phyloP scores from a whole-genome alignment of 805 yeast species.

The Suhomyces sp. region DNA sequence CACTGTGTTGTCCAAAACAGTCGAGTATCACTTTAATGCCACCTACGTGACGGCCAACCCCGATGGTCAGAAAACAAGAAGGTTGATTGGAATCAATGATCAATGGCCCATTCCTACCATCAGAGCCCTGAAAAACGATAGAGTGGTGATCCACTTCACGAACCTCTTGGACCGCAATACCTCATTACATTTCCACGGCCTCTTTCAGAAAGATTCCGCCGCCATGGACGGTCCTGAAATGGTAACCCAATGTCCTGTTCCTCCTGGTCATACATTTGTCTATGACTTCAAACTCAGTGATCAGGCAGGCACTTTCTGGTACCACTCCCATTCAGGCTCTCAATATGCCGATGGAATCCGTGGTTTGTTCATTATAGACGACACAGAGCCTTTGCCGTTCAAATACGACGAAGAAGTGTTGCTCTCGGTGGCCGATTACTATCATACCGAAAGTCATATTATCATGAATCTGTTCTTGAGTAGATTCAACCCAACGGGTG shows the following conservation, averaged over 20 bases:
- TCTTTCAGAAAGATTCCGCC: conserved; percentile 37
- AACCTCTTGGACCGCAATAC: conserved; percentile 37
- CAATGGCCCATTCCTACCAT: conserved; percentile 46
- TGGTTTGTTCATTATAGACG: conserved; percentile 67
- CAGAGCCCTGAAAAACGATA: conserved; percentile 38
- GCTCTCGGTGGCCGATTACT: conserved; percentile 61
- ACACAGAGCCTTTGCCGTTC: conserved; percentile 49
- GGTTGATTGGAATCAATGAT: conserved; percentile 58
- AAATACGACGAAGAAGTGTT: conserved; percentile 61
- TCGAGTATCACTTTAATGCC: conserved; percentile 35
- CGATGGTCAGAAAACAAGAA: conserved; percentile 52
- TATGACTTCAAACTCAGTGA: conserved; percentile 39
- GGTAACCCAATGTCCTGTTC: conserved; percentile 47
- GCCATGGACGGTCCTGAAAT: conserved; percentile 48
- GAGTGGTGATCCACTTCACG: conserved; percentile 36
- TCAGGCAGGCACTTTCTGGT: conserved; percentile 55
- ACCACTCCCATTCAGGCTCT: conserved; percentile 74
- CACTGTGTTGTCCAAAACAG: conserved; percentile 21
- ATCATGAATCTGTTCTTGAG: conserved; percentile 51
- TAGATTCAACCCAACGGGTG: conserved; percentile 79
- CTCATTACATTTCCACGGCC: conserved; percentile 47
- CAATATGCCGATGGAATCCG: conserved; percentile 80
- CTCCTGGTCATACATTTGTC: conserved; percentile 37
- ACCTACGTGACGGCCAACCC: conserved; percentile 50
- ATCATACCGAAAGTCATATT: conserved; percentile 52